Base-by-base conservation (phyloP, 768 basidiomycete species). In the Suillus weaverae region DNA sequence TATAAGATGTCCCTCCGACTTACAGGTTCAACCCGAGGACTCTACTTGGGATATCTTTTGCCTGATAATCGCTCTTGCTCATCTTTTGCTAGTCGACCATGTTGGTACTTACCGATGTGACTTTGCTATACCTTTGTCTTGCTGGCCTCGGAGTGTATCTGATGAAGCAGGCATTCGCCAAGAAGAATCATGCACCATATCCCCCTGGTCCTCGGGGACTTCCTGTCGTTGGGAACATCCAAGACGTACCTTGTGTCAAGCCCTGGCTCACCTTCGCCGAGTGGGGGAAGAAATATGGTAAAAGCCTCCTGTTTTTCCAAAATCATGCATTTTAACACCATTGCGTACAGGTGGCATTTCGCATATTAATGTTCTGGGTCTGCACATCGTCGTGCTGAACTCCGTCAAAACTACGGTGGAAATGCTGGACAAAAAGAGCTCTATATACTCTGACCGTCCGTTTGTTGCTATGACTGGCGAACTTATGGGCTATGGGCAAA, bases 201-300 rank as follows among this genome's bases (percentile, higher is more conserved):
- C 73, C 73, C 26, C 72, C 68, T 20, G 73, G 72, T 2, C 73
- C 72, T 4, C 39, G 44, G 57, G 70, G 70, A 2, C 69, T 63
- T 66, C 86, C 81, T 14, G 30, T 88, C 14, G 71, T 88, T 33
- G 87, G 86, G 16, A 87, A 84, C 66, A 68, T 84, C 13, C 73
- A 85, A 32, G 82, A 85, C 66, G 82, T 88, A 80, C 83, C 86
- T 36, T 70, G 73, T 16, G 78, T 79, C 39, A 76, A 80, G 66
- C 81, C 80, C 64, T 87, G 86, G 85, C 63, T 83, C 22, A 83
- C 79, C 0, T 87, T 85, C 67, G 77, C 83, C 20, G 76, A 79
- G 22, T 83, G 87, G 82, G 80, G 84, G 3, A 80, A 84, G 66
- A 75, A 74, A 71, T 88, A 81, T 67, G 87, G 87, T 81, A 66